Base-by-base conservation (phyloP, 129 eudicot species). In the Lonicera japonica region DNA sequence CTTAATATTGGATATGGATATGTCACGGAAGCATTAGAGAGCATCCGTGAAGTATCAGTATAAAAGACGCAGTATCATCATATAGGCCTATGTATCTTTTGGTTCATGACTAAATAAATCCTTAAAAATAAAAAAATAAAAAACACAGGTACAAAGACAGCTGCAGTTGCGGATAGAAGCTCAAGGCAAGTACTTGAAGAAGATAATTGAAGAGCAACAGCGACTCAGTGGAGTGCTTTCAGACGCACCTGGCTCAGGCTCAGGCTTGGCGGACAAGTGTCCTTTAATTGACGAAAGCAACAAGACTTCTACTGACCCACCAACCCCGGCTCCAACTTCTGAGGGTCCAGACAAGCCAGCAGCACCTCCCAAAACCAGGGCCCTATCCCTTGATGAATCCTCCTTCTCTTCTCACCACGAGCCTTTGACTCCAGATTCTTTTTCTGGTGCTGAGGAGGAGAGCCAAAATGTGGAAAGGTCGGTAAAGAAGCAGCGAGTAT, bases 131-230 rank as follows among this genome's bases (percentile, higher is more conserved):
- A 8, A 43, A 43, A 8, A 10, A 38, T 4, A 10, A 38, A 38
- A 5, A 4, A 10, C 15, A 57, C 77, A 87, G 95, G 95, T 87
- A 41, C 95, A 87, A 73, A 83, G 85, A 56, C 95, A 83, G 73
- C 88, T 87, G 68, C 95, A 87, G 70, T 40, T 83, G 60, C 77
- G 95, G 22, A 83, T 87, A 70, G 95, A 87, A 76, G 91, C 95
- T 66, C 95, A 87, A 78, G 90, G 95, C 69, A 83, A 83, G 69
- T 87, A 87, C 70, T 66, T 87, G 71, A 83, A 87, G 72, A 87
- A 87, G 76, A 87, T 87, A 40, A 80, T 87, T 18, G 95, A 87
- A 75, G 95, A 87, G 66, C 95, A 83, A 64, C 95, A 83, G 40
- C 76, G 80, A 63, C 78, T 83, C n/a, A 66, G 82, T 52, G 91